Evolutionary conservation across 768 basidiomycete species (phyloP).

Genomic region (Favolaschia claudopus): DNA sequence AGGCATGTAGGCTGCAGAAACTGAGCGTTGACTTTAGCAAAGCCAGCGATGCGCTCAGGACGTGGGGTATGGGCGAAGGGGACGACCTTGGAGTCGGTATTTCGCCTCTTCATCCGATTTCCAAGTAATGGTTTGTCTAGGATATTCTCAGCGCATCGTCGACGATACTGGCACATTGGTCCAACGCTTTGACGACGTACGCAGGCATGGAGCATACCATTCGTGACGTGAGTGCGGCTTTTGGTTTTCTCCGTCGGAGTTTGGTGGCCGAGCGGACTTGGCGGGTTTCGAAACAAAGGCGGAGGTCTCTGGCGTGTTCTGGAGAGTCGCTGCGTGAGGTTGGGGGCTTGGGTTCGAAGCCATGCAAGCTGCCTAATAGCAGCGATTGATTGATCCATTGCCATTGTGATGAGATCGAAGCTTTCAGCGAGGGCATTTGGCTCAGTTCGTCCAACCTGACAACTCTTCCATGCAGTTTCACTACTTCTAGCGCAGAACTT

Average conservation of each 20-base stretch:
- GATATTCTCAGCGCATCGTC: conserved; percentile 79
- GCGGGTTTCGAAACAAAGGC: background rate
- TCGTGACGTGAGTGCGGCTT: conserved; percentile 46
- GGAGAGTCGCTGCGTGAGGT: no score
- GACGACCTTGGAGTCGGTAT: conserved; percentile 77
- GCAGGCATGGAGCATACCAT: conserved; percentile 75
- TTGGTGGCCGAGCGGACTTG: background rate
- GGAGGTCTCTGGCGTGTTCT: no score
- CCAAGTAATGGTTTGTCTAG: conserved; percentile 42
- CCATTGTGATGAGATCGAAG: no score
- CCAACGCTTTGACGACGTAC: conserved; percentile 71
- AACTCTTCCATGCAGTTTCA: no score
- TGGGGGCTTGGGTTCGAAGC: no score
- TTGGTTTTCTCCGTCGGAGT: background rate
- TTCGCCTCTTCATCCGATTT: conserved; percentile 5
- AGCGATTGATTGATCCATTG: no score
- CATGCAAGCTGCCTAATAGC: no score
- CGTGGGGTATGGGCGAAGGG: conserved; percentile 82
- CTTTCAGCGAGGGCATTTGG: no score
- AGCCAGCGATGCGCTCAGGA: conserved; percentile 73
- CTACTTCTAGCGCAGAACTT: no score
- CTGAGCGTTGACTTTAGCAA: conserved; percentile 71
- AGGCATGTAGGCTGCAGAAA: conserved; percentile 59
- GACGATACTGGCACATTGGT: conserved; percentile 70
- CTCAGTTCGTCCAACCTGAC: no score